Base-by-base conservation (phyloP, 768 basidiomycete species). In the Termitomyces titanicus region DNA sequence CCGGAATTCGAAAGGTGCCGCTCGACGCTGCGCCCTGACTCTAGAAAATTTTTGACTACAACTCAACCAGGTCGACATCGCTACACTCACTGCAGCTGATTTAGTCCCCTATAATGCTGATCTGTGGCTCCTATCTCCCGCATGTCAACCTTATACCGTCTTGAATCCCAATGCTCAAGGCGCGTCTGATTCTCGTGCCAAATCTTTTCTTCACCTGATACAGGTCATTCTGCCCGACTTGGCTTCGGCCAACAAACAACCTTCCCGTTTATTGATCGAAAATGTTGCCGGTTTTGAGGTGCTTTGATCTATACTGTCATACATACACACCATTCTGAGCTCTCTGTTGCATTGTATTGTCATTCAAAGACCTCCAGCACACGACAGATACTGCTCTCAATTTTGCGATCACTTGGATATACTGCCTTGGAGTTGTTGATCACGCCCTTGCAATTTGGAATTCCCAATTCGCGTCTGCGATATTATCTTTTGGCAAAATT, bases 221-320 rank as follows among this genome's bases (percentile, higher is more conserved):
- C 75, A 81, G 55, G 65, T 68, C 24, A 75, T 92, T 22, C 73
- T 92, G 0, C 88, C 89, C 0, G 77, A 80, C 25, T 66, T 92
- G 48, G 79, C 72, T 9, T 54, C 59, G 4, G 64, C 62, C 9
- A 62, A 72, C 34, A 68, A 67, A 4, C 80, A 83, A 53, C 91
- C 91, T 5, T 70, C 68, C 3, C 79, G 77, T 55, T 64, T 92
- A 10, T 75, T 92, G 11, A 73, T 93, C 9, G 91, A 92, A 65
- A 92, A 92, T 61, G 91, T 93, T 3, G 88, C 84, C 10, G 89
- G 89, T 8, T 92, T 92, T 61, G 88, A 90, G 83, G 90, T 89
- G 66, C 63, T 68, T 68, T 10, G 34, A 49, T 57, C 53, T 40
- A 47, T 55, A 38, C 43, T 47, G 46, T 38, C 27, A 29, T 24